Conservation (phyloP, 2,329 filamentous ascomycete genomes). For the Penicillium aurantiogriseum region DNA sequence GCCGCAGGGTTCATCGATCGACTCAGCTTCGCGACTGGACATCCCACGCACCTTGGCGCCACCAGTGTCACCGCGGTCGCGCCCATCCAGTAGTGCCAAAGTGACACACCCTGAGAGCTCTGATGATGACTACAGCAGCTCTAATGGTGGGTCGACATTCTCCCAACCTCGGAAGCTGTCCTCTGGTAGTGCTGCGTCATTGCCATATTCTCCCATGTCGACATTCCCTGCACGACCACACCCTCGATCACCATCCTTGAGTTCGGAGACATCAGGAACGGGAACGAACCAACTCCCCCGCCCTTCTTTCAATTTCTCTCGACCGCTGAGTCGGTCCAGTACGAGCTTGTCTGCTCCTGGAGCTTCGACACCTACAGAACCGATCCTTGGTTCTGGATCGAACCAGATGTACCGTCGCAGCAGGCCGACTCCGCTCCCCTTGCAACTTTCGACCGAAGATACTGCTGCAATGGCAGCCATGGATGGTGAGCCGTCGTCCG, state of each 20-base stretch:
- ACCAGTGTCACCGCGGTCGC: slow-evolving; percentile 45
- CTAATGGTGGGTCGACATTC: slow-evolving; percentile 59
- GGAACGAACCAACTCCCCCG: slow-evolving; percentile 57
- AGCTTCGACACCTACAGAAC: slow-evolving; percentile 30
- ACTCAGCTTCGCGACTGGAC: slow-evolving; percentile 39
- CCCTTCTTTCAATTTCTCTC: slow-evolving; percentile 89
- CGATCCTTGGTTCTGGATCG: slow-evolving; percentile 31
- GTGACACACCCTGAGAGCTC: slow-evolving; percentile 64
- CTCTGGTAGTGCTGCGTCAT: slow-evolving; percentile 63
- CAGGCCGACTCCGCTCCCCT: slow-evolving; percentile 36
- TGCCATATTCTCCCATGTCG: slow-evolving; percentile 62
- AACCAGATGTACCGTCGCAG: slow-evolving; percentile 28
- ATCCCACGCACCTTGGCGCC: slow-evolving; percentile 46
- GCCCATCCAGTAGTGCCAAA: slow-evolving; percentile 52
- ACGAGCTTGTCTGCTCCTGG: slow-evolving; percentile 39
- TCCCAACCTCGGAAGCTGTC: slow-evolving; percentile 75
- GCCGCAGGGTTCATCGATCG: slow-evolving; percentile 35
- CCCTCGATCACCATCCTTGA: slow-evolving; percentile 77
- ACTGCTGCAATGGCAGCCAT: slow-evolving; percentile 10
- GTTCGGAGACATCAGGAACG: slow-evolving; percentile 72
- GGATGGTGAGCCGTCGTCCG: slow-evolving; percentile 39
- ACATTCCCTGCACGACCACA: slow-evolving; percentile 59
- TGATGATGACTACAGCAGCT: slow-evolving; percentile 66
- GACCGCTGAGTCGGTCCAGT: slow-evolving; percentile 68
- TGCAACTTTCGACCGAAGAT: slow-evolving; percentile 27